Evolutionary conservation across 2,329 filamentous ascomycete genomes (phyloP).

Genomic region (Graphiopsis chlorocephala): DNA sequence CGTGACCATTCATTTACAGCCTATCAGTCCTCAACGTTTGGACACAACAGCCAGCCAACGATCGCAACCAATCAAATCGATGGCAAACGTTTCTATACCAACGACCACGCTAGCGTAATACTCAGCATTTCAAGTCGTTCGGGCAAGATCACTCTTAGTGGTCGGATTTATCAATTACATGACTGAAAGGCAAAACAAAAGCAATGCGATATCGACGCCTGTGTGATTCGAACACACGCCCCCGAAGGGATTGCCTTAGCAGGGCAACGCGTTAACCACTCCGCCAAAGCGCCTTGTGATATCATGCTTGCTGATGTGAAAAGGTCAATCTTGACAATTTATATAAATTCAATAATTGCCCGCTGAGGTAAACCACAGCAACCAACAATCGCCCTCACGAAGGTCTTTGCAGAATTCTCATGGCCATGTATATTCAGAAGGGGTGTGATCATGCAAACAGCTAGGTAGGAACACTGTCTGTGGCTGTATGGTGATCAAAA

Average conservation of each 20-base stretch:
- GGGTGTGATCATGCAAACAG: no score
- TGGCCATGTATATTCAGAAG: no score
- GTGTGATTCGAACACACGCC: slow-evolving; percentile 43
- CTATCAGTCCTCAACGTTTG: not conserved
- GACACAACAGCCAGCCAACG: not conserved
- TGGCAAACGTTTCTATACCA: not conserved
- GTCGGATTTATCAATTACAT: not conserved
- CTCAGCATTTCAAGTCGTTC: not conserved
- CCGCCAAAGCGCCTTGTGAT: slow-evolving; percentile 4
- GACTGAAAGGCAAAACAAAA: not conserved
- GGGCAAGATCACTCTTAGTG: not conserved
- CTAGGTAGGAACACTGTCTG: no score
- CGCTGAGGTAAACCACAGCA: no score
- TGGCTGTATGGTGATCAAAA: no score
- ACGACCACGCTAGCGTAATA: not conserved
- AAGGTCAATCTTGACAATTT: not conserved
- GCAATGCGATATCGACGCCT: slow-evolving; percentile 27
- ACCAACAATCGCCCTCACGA: no score
- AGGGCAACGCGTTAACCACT: slow-evolving; percentile 10
- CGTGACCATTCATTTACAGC: not conserved
- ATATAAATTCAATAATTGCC: not conserved
- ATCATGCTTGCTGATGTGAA: not conserved
- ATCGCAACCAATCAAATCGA: not conserved
- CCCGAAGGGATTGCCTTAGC: slow-evolving; percentile 31
- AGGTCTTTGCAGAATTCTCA: no score